phyloP scores from a whole-genome alignment of 148 eudicot genomes.

The Nyssa sinensis region DNA sequence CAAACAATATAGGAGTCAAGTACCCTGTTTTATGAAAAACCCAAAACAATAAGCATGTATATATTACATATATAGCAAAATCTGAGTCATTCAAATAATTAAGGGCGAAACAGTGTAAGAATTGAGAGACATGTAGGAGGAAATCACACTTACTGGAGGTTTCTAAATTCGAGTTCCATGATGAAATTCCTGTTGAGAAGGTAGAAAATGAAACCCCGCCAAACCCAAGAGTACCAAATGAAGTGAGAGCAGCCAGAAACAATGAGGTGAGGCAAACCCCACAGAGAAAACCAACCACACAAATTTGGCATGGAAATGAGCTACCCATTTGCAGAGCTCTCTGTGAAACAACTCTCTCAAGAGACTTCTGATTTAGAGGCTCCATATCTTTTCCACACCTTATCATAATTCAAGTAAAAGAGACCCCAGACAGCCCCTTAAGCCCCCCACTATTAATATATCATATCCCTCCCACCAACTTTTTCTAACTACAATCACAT shows the following conservation, averaged over 20 bases:
- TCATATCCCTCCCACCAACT: constrained; percentile 3
- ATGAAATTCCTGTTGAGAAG: no score
- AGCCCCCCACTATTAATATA: background rate
- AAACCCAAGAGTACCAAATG: constrained; percentile 50
- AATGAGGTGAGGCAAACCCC: constrained; percentile 84
- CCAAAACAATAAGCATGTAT: no score
- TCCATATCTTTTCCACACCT: constrained; percentile 43
- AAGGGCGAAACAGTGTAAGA: background rate
- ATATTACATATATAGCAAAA: no score
- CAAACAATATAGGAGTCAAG: no score
- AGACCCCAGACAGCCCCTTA: background rate
- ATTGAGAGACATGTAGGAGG: background rate
- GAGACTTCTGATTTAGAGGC: constrained; percentile 43
- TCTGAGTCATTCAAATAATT: background rate
- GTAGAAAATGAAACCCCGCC: constrained; percentile 39
- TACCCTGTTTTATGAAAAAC: no score
- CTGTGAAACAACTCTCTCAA: constrained; percentile 79
- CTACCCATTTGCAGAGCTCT: constrained; percentile 74
- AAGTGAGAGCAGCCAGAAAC: constrained; percentile 76
- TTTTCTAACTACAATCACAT: constrained; percentile 11
- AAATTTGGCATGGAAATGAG: constrained; percentile 86
- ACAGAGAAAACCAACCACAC: constrained; percentile 83
- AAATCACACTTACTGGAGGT: constrained; percentile 43
- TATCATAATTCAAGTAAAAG: constrained; percentile 1
- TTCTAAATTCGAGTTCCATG: constrained; percentile 41